Evolutionary conservation across 352 stramenopile species (phyloP).

Genomic region (Pythium rhizo-oryzae): DNA sequence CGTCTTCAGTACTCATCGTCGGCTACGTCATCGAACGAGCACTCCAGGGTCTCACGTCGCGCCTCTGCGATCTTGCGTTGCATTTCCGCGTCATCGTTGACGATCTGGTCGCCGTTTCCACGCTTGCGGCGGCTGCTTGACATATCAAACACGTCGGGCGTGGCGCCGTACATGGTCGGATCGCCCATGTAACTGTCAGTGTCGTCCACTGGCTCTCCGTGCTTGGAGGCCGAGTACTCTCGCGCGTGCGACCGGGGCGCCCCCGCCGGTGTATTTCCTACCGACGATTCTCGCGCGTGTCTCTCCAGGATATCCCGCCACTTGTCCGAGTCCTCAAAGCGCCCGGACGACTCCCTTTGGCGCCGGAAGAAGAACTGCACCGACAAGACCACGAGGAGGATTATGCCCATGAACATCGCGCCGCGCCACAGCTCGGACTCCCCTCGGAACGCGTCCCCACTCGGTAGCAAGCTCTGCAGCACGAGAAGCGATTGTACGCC

Average conservation of each 20-base stretch:
- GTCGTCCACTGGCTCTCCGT: background rate
- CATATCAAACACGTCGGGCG: conserved; percentile 19
- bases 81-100: conserved; percentile 10
- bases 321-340: background rate
- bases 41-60: conserved; percentile 38
- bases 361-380: conserved; percentile 24
- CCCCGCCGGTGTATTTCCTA: background rate
- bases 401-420: conserved; percentile 10
- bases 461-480: conserved; percentile 18
- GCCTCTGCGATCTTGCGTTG: conserved; percentile 37
- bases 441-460: background rate
- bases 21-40: conserved; percentile 35
- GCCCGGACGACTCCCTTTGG: background rate
- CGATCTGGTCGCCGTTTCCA: background rate
- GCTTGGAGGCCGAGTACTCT: background rate
- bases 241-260: background rate
- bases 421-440: conserved; percentile 10
- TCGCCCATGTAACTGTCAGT: conserved; percentile 12
- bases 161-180: conserved; percentile 19
- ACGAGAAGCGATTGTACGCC: conserved; percentile 3
- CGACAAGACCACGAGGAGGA: conserved; percentile 8
- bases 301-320: conserved; percentile 19
- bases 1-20: conserved; percentile 13
- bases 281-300: background rate
- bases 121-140: conserved; percentile 11